Evolutionary conservation across 108 stramenopile genomes (phyloP), one percentile per base, ranked within the genome.

Genomic region (Cylindrotheca fusiformis): DNA sequence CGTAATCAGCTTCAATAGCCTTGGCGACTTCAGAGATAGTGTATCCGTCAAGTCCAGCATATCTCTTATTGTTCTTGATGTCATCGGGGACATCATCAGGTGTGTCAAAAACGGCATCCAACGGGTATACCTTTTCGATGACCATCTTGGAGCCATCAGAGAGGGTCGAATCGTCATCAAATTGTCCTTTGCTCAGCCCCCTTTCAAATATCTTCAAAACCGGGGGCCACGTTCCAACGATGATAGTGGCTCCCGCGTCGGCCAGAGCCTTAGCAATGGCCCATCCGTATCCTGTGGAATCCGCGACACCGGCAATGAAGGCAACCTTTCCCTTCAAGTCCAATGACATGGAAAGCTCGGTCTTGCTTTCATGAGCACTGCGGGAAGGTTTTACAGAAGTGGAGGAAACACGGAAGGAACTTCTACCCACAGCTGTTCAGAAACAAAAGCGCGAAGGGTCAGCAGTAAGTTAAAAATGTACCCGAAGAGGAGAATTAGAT

Each of bases 201-300:
- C 57, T 89, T 70, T 95, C 75, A 66, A 98, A 98, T 68, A 98
- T 95, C 75, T 95, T 95, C 51, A 98, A 85, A 36, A 98, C 96
- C 8, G 97, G 97, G 19, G 97, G 97, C 97, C 97, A 98, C 17
- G 97, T 98, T 63, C 97, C 97, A 55, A 98, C 93, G 60, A 96
- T 87, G 55, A 98, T 93, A 46, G 90, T 97, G 60, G 94, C 93
- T 41, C 97, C 97, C 28, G 96, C 96, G 65, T 93, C 90, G 41
- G 97, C 96, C 51, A 97, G 81, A 17, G 92, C 88, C 71, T 89
- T 90, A 57, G 95, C 86, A 66, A 98, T 98, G 46, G 97, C 97
- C 97, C 97, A 98, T 52, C 97, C 97, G 75, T 98, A 98, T 28
- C 97, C 97, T 31, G 92, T 92, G 29, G 95, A 95, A 70, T 98